Base-by-base conservation (phyloP, 495 filamentous ascomycete genomes). In the Penicillium desertorum region DNA sequence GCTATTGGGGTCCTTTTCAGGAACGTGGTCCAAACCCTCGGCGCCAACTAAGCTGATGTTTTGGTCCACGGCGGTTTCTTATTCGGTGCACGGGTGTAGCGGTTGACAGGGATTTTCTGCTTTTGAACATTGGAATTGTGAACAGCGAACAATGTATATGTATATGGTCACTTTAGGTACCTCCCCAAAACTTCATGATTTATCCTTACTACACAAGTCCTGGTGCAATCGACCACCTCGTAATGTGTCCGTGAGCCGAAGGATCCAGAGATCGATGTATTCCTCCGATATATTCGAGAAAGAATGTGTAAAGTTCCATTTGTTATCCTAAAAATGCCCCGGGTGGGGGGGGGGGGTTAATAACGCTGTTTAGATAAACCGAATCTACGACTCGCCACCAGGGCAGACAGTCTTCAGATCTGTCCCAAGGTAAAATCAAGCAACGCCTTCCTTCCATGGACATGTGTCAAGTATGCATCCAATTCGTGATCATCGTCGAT, bases 1-100 rank as follows among this genome's bases (percentile, higher is more conserved):
- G 83, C 89, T 39, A 84, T 94, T 42, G 81, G 83, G 51, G 86
- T 91, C 51, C 75, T 95, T 63, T 95, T 96, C 67, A 82, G 86
- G 60, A 83, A 85, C 54, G 87, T 96, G 17, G 84, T 79, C 20
- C 67, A 73, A 50, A 68, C 70, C 29, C 52, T 79, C 29, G 57
- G 62, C 10, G 57, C 61, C 17, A 65, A 56, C 36, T 69, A 30
- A 65, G 44, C 45, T 36, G 41, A 29, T n/a, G 20, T 29, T 19
- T 19, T 37, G 29, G 29, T 11, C 45, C 45, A 19, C n/a, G 27
- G 30, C 11, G 20, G 22, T 50, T 19, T 55, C 39, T 44, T 34
- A 22, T 37, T 51, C 19, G 53, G 53, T 55, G 53, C 53, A 47
- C 53, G 7, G 53, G 53, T 55, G 43, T 54, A 54, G 52, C 42